Evolutionary conservation across 441 rosid species (phyloP).

Genomic region (Macaranga tanarius): DNA sequence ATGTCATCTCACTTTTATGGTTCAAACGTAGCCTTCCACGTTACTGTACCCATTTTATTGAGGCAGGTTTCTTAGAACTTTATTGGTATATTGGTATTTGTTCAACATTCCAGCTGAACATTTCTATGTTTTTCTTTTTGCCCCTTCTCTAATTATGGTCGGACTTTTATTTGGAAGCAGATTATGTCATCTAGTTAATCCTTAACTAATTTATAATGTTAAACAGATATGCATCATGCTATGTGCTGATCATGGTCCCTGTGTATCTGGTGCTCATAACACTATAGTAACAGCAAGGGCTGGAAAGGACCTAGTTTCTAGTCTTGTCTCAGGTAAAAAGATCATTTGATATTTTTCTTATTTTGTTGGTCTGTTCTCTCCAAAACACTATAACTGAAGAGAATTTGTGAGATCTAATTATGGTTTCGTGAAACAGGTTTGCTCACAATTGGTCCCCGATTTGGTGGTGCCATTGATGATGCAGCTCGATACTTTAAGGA

Average conservation of each 20-base stretch:
- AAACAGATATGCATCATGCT: slow-evolving; percentile 90
- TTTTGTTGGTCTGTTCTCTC: neutral
- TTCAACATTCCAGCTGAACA: neutral
- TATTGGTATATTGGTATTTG: neutral
- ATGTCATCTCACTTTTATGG: slow-evolving; percentile 93
- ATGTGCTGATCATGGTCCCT: slow-evolving; percentile 97
- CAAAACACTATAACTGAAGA: neutral
- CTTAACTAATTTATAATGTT: slow-evolving; percentile 25
- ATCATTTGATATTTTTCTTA: slow-evolving; percentile 7
- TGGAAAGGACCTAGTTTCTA: slow-evolving; percentile 95
- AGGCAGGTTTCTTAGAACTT: slow-evolving; percentile 42
- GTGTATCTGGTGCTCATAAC: slow-evolving; percentile 98
- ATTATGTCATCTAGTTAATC: slow-evolving; percentile 1
- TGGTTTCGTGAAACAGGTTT: slow-evolving; percentile 56
- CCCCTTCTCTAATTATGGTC: neutral
- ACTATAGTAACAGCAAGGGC: slow-evolving; percentile 96
- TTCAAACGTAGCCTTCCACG: slow-evolving; percentile 97
- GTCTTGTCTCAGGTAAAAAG: slow-evolving; percentile 78
- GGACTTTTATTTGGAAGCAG: slow-evolving; percentile 9
- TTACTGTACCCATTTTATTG: slow-evolving; percentile 87
- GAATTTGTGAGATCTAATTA: neutral
- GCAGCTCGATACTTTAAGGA: slow-evolving; percentile 97
- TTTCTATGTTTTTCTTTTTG: neutral
- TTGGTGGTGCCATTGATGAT: slow-evolving; percentile 98
- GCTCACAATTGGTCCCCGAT: slow-evolving; percentile 95